phyloP scores from a whole-genome alignment of 768 basidiomycete species.

The Boletus vinaceobasis region DNA sequence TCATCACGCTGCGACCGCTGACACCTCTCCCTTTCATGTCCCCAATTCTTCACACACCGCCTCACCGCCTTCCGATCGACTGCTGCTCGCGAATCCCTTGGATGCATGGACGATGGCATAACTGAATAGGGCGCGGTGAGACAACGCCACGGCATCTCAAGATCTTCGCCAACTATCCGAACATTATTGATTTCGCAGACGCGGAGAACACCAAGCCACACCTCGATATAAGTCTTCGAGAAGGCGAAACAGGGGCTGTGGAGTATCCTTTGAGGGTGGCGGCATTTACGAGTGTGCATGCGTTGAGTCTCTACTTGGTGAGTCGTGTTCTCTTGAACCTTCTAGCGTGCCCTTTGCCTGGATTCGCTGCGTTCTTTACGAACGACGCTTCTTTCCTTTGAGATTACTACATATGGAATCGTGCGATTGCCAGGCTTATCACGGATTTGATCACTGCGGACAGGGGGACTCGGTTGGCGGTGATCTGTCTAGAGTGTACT shows the following conservation, averaged over 20 bases:
- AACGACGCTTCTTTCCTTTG: constrained; percentile 11
- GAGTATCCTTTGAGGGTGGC: constrained; percentile 79
- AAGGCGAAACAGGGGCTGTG: constrained; percentile 63
- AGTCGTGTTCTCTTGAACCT: constrained; percentile 31
- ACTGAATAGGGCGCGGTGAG: constrained; percentile 65
- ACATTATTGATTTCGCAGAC: constrained; percentile 75
- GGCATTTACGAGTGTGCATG: constrained; percentile 71
- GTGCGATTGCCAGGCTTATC: constrained; percentile 12
- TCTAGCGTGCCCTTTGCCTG: constrained; percentile 18
- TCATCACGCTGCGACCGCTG: constrained; percentile 10
- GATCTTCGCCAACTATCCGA: constrained; percentile 69
- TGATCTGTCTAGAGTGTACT: constrained; percentile 67
- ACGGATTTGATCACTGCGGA: constrained; percentile 1
- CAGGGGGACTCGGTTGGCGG: constrained; percentile 69
- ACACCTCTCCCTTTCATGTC: constrained; percentile 5
- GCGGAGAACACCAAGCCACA: constrained; percentile 68
- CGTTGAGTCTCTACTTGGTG: constrained; percentile 78
- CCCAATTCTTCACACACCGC: constrained; percentile 2
- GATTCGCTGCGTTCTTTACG: neutral
- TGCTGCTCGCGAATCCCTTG: constrained; percentile 1
- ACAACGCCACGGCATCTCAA: constrained; percentile 70
- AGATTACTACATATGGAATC: constrained; percentile 20
- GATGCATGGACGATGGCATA: constrained; percentile 3
- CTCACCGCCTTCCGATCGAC: constrained; percentile 2
- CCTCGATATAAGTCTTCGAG: constrained; percentile 64